Base-by-base conservation (phyloP, 352 stramenopile genomes). In the Phytopythium chamaehyphon region DNA sequence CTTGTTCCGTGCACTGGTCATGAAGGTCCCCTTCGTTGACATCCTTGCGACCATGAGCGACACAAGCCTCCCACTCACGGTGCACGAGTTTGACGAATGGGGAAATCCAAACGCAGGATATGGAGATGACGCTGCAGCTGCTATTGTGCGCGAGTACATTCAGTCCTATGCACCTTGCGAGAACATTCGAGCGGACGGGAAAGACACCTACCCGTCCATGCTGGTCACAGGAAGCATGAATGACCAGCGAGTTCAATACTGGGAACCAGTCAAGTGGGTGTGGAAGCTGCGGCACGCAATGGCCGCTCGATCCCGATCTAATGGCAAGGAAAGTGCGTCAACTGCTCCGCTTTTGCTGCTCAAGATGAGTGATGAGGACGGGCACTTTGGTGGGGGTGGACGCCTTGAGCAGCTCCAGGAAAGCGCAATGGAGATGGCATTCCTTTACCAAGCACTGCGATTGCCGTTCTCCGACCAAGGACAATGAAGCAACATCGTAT, bases 21-120 rank as follows among this genome's bases (percentile, higher is more conserved):
- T 96, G 57, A 90, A 94, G 37, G 86, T 95, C 23, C 90, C 90
- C 9, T 97, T 97, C 44, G 70, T 97, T 0, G 87, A 97, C 31
- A 90, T 96, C 31, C 21, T 91, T 12, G 66, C 72, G 18, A 94
- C 90, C 1, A 97, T 97, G 88, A 64, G 78, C 52, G 88, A 97
- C 49, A 61, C 80, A 14, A 76, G 54, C 16, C 69, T 96, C 14
- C 86, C 88, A 3, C 71, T 97, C 2, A 97, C 90, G 11, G 64
- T 96, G 16, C 84, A 97, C 58, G 90, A 97, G 66, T 96, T 96
- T 51, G 86, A 96, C 44, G 90, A 97, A 62, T 97, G 88, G 88
- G 88, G 89, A 2, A 82, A 97, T 48, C 81, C 82, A 12, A 68
- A 43, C 21, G 53, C 39, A 3, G 44, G 44, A 5, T 39, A 38